phyloP scores from a whole-genome alignment of 768 basidiomycete species.

The Russula compacta region DNA sequence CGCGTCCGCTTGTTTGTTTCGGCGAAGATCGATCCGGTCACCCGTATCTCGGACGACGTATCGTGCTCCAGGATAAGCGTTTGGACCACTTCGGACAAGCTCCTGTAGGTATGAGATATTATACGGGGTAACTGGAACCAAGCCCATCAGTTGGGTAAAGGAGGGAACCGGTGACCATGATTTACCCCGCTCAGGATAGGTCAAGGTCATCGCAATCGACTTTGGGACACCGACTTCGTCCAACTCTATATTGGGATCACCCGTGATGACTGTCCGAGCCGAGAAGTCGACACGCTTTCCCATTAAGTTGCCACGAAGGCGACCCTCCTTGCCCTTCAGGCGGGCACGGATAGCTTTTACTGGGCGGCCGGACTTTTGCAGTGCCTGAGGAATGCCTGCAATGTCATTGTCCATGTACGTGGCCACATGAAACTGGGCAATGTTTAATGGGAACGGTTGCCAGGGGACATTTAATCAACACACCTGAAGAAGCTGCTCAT shows the following conservation, averaged over 20 bases:
- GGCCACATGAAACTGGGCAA: slow-evolving; percentile 83
- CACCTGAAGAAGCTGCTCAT: slow-evolving; percentile 92
- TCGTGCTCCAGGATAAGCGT: slow-evolving; percentile 89
- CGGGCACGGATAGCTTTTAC: slow-evolving; percentile 98
- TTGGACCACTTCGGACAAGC: slow-evolving; percentile 90
- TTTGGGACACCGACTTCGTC: slow-evolving; percentile 96
- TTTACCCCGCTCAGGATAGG: slow-evolving; percentile 91
- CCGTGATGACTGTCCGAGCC: slow-evolving; percentile 97
- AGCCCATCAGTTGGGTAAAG: slow-evolving; percentile 8
- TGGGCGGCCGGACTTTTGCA: slow-evolving; percentile 95
- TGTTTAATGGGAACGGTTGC: background rate
- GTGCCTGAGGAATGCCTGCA: slow-evolving; percentile 92
- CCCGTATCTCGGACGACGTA: slow-evolving; percentile 97
- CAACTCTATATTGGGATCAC: slow-evolving; percentile 92
- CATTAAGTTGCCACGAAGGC: slow-evolving; percentile 96
- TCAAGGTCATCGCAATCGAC: slow-evolving; percentile 95
- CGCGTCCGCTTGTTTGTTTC: slow-evolving; percentile 92
- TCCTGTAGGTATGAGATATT: slow-evolving; percentile 93
- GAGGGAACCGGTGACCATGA: background rate
- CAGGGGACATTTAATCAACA: slow-evolving; percentile 20
- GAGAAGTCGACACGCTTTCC: slow-evolving; percentile 99
- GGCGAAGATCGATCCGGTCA: slow-evolving; percentile 92
- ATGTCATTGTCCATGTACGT: slow-evolving; percentile 99
- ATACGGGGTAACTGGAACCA: slow-evolving; percentile 78
- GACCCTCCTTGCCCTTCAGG: slow-evolving; percentile 97